Conservation (phyloP, 495 filamentous ascomycete genomes). For the Podospora tetraspora region DNA sequence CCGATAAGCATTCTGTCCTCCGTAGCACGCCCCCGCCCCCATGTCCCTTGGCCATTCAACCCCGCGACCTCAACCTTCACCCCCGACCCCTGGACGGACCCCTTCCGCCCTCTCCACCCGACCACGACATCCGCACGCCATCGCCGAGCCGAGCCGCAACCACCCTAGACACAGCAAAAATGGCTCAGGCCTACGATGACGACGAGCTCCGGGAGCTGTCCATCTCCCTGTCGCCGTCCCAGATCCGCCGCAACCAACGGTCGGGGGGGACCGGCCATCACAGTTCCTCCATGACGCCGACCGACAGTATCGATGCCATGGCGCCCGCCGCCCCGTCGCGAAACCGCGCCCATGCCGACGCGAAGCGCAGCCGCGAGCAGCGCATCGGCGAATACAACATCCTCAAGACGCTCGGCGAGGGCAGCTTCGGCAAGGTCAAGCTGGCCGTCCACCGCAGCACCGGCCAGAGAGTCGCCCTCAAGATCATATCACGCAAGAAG, state of each 20-base stretch:
- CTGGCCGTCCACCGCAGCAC: constrained; percentile 85
- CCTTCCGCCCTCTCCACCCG: background rate
- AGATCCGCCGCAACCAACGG: constrained; percentile 50
- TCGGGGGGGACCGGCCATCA: constrained; percentile 25
- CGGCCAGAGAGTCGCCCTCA: constrained; percentile 89
- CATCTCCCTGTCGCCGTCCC: constrained; percentile 67
- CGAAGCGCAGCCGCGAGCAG: constrained; percentile 55
- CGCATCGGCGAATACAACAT: constrained; percentile 87
- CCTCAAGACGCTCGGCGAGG: constrained; percentile 86
- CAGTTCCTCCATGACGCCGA: constrained; percentile 24
- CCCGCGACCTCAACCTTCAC: background rate
- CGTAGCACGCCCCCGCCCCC: background rate
- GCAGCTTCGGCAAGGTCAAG: constrained; percentile 98
- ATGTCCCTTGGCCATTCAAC: background rate
- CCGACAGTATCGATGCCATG: constrained; percentile 28
- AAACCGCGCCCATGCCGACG: constrained; percentile 30
- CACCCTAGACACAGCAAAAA: constrained; percentile 22
- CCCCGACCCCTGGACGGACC: background rate
- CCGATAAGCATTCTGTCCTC: background rate
- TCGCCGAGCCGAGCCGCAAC: constrained; percentile 7
- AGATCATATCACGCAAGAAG: constrained; percentile 94
- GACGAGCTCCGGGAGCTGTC: constrained; percentile 92
- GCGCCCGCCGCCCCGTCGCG: constrained; percentile 17
- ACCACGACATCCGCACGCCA: constrained; percentile 4
- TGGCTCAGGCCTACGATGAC: constrained; percentile 65